phyloP scores from a whole-genome alignment of 306 rosid species.

The Alnus rubra region DNA sequence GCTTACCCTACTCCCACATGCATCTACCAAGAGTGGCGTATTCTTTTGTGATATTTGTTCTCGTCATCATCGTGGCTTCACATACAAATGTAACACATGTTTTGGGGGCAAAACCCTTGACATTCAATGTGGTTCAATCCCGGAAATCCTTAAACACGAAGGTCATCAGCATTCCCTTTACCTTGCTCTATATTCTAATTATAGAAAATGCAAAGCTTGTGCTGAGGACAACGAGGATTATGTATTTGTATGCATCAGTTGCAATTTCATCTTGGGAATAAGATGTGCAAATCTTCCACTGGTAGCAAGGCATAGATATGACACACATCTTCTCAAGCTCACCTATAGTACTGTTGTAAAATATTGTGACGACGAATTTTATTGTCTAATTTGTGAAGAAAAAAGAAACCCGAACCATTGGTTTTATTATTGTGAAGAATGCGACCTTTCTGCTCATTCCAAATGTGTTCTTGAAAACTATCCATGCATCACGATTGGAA shows the following conservation, averaged over 20 bases:
- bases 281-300: background rate
- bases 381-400: background rate
- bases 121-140: background rate
- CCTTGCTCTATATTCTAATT: background rate
- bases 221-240: too few species aligned
- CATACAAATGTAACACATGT: too few species aligned
- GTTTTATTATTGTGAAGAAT: too few species aligned
- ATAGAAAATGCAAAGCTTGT: background rate
- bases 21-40: too few species aligned
- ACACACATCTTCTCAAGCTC: background rate
- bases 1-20: too few species aligned
- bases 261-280: too few species aligned
- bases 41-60: too few species aligned
- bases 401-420: background rate
- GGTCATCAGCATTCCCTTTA: background rate
- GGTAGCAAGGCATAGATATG: background rate
- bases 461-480: background rate
- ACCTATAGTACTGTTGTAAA: background rate
- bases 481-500: background rate
- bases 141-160: background rate
- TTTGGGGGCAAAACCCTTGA: too few species aligned
- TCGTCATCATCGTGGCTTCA: too few species aligned
- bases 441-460: background rate
- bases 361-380: background rate
- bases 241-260: background rate